Evolutionary conservation across 257 asterid species (phyloP), one percentile per base, ranked within the genome.

Genomic region (Rauvolfia tetraphylla): DNA sequence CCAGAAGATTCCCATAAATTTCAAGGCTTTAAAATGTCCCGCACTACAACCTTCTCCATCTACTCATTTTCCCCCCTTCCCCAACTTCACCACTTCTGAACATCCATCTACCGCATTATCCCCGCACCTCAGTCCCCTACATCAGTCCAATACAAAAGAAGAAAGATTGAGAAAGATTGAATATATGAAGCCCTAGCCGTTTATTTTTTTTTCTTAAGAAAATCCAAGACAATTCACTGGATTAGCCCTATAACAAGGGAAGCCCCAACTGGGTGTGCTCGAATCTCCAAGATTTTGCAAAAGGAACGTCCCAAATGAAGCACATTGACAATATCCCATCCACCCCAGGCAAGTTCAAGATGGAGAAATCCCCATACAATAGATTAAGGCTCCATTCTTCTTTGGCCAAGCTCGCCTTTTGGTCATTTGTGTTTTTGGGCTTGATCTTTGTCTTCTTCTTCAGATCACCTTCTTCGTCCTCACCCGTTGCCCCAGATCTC

Each of bases 311-410:
- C 65, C 87, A 86, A 73, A 93, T 94, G 97, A 87, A 83, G 93
- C 97, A 92, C 93, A 86, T 89, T 90, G 98, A 94, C 74, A 84
- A 83, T 81, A 79, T 79, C 66, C 94, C 96, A 31, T 92, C 96
- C 56, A 87, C 89, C 71, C 96, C 94, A 17, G 98, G 98, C 33
- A 94, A 94, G 95, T 92, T 89, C 89, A 94, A 94, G 94, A 92
- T 92, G 97, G 98, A 94, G 79, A 94, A 94, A 77, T 90, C 96
- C 1, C 89, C 92, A 0, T 89, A 89, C 79, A 85, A 82, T 68
- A 85, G 96, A 84, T 89, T 87, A 75, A 84, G 97, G 88, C 88
- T 86, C 10, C 94, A 90, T 82, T 89, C 87, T 41, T 89, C 97
- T 57, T 71, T 94, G 41, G 87, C 92, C 76, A 94, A 94, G 91